Base-by-base conservation (phyloP, 441 rosid genomes). In the Kokia cookei region DNA sequence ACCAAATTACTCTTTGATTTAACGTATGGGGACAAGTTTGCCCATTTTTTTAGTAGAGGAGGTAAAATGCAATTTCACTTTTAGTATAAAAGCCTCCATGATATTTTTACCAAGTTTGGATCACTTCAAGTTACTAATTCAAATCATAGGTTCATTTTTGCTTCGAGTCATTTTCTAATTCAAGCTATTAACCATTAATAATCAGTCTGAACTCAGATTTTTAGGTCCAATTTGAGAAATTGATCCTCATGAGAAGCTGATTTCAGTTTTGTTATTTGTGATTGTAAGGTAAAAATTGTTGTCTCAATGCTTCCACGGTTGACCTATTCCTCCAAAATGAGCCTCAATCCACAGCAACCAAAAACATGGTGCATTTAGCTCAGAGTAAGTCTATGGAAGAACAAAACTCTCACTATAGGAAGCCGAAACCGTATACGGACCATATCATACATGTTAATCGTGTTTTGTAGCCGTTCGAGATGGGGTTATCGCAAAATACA, bases 301-400 rank as follows among this genome's bases (percentile, higher is more conserved):
- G 99, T 76, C 91, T 96, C 26, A 93, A 96, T 75, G 55, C 86
- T 57, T 86, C 99, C 19, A 89, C 94, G 1, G 84, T 85, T 32
- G 85, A 86, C 27, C 73, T 86, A 7, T 92, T 93, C 78, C 32
- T 90, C 47, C 76, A 79, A 66, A 89, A 90, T 47, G 94, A 89
- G 78, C 99, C 97, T 71, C 99, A 96, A 65, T 81, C 99, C 19
- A 87, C 97, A 65, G 70, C 99, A 63, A 84, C 90, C 60, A 96
- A 89, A 85, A 93, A 89, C 88, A 74, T 95, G 97, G 87, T 96
- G 43, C 99, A 96, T 78, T 85, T 96, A 80, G 78, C 94, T 82
- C 98, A 90, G 77, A 87, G 98, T 95, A 87, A 77, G 93, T 81
- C 8, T 15, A 11, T 14, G 14, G 65, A 26, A 29, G 19, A 3